phyloP scores from a whole-genome alignment of 352 stramenopile genomes.

The Globisporangium solare region DNA sequence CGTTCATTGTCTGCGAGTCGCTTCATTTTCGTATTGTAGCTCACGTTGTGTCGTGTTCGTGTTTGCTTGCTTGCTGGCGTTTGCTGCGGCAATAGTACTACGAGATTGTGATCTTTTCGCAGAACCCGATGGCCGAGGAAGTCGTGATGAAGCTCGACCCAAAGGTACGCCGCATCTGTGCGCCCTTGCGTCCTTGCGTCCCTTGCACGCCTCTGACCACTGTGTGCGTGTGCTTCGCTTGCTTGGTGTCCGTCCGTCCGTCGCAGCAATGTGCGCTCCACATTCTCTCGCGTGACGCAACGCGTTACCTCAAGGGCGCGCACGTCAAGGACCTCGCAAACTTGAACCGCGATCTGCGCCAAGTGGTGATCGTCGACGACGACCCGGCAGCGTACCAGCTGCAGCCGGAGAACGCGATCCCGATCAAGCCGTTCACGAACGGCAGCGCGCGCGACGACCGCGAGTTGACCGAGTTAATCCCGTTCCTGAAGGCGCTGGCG shows the following conservation, averaged over 20 bases:
- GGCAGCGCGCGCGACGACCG: conserved; percentile 76
- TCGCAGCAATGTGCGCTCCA: conserved; percentile 70
- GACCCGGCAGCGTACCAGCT: conserved; percentile 77
- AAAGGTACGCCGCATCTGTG: conserved; percentile 31
- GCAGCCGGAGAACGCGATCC: conserved; percentile 82
- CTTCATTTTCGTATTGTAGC: neutral
- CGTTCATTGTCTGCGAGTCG: neutral
- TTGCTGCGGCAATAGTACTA: conserved; percentile 46
- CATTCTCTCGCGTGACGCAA: conserved; percentile 73
- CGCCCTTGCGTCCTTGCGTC: no score
- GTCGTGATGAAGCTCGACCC: conserved; percentile 76
- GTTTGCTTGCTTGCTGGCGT: neutral
- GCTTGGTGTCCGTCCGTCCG: neutral
- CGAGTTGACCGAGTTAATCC: conserved; percentile 77
- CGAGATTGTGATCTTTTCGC: conserved; percentile 86
- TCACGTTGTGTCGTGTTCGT: neutral
- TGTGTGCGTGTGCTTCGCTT: neutral
- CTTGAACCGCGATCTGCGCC: conserved; percentile 74
- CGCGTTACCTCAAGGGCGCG: conserved; percentile 75
- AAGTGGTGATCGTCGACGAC: conserved; percentile 84
- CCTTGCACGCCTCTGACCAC: no score
- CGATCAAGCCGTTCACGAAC: conserved; percentile 72
- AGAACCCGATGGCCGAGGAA: conserved; percentile 80
- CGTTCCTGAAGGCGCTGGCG: conserved; percentile 79
- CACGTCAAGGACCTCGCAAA: conserved; percentile 83